phyloP scores from a whole-genome alignment of 2,329 filamentous ascomycete genomes.

The Periconia digitata region DNA sequence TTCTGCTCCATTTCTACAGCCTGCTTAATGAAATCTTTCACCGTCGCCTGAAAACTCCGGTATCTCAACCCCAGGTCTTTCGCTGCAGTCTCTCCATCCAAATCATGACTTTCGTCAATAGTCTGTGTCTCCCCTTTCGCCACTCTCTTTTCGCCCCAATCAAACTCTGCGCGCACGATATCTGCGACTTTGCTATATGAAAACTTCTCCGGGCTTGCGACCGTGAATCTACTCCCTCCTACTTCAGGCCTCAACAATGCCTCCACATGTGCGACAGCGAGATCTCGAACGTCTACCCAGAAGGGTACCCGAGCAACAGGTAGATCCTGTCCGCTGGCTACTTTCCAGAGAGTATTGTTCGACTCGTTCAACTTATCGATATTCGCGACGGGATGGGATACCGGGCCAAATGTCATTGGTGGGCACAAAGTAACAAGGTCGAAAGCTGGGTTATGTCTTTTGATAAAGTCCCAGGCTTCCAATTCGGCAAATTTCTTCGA shows the following conservation, averaged over 20 bases:
- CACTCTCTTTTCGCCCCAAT: conserved; percentile 38
- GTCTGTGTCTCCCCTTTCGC: conserved; percentile 35
- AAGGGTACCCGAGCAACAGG: conserved; percentile 46
- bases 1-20: conserved; percentile 24
- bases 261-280: conserved; percentile 49
- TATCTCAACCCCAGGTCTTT: conserved; percentile 47
- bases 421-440: conserved; percentile 26
- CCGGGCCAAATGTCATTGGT: conserved; percentile 29
- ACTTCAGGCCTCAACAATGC: conserved; percentile 43
- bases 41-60: conserved; percentile 38
- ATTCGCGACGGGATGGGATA: conserved; percentile 13
- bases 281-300: conserved; percentile 53
- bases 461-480: conserved; percentile 26
- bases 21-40: conserved; percentile 38
- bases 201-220: conserved; percentile 48
- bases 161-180: conserved; percentile 48
- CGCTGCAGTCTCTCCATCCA: conserved; percentile 48
- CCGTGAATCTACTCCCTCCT: conserved; percentile 46
- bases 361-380: conserved; percentile 23
- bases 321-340: conserved; percentile 36
- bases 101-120: conserved; percentile 43
- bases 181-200: conserved; percentile 50
- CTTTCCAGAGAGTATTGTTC: conserved; percentile 23
- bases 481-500: conserved; percentile 30
- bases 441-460: conserved; percentile 21